phyloP scores from a whole-genome alignment of 306 rosid genomes.

The Dalbergia cochinchinensis region DNA sequence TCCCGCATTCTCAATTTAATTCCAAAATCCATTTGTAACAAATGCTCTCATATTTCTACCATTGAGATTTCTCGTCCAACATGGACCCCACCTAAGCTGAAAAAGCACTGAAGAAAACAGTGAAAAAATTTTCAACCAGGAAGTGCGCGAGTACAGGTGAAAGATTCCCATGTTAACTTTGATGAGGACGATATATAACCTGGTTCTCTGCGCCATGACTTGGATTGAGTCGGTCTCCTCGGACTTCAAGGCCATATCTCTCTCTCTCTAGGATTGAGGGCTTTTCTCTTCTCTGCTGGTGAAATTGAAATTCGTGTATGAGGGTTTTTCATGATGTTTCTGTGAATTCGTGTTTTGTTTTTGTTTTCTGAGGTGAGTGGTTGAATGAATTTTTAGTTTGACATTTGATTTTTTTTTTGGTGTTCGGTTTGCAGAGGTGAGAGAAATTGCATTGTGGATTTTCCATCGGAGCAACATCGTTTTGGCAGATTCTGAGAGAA shows the following conservation, averaged over 20 bases:
- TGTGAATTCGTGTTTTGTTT: too few relatives aligned
- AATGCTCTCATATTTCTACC: too few relatives aligned
- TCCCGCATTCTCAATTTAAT: too few relatives aligned
- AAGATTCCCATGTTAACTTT: neutral
- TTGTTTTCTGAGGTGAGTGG: too few relatives aligned
- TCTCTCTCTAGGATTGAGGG: neutral
- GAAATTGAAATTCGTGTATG: too few relatives aligned
- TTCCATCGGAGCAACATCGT: neutral
- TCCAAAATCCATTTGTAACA: too few relatives aligned
- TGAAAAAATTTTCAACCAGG: too few relatives aligned
- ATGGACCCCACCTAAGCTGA: too few relatives aligned
- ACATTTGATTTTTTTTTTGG: neutral
- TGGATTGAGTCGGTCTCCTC: neutral
- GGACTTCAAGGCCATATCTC: neutral
- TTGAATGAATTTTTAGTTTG: too few relatives aligned
- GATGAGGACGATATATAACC: neutral
- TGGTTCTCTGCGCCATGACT: neutral
- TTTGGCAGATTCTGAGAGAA: slow-evolving; percentile 21
- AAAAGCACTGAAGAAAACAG: too few relatives aligned
- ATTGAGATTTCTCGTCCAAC: too few relatives aligned
- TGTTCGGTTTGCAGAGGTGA: slow-evolving; percentile 14
- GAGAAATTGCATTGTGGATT: slow-evolving; percentile 4
- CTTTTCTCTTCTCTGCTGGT: too few relatives aligned
- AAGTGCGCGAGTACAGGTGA: slow-evolving; percentile 11
- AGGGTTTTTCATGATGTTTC: neutral